phyloP scores from a whole-genome alignment of 805 yeast species.

The Metschnikowia amazonensis region DNA sequence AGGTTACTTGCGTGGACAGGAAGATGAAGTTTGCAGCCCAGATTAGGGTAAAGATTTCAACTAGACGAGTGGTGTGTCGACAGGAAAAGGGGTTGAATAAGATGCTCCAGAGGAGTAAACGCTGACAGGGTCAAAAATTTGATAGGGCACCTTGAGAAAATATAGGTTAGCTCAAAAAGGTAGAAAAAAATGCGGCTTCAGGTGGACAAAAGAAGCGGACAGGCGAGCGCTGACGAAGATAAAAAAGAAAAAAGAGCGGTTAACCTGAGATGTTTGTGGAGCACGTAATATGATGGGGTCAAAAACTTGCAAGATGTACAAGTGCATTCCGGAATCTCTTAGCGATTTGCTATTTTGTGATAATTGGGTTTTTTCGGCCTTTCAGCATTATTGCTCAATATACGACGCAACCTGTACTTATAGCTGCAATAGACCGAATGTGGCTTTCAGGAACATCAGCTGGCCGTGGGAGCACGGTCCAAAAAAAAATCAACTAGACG shows the following conservation, averaged over 20 bases:
- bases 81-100: neutral
- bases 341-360: neutral
- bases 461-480: neutral
- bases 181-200: conserved; percentile 4
- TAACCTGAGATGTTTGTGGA: neutral
- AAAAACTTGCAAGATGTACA: too few species aligned
- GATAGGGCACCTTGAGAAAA: conserved; percentile 3
- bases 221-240: conserved; percentile 1
- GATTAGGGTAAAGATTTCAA: neutral
- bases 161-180: conserved; percentile 5
- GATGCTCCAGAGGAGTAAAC: neutral
- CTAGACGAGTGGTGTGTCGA: neutral
- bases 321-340: neutral
- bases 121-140: neutral
- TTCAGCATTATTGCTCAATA: neutral
- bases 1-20: neutral
- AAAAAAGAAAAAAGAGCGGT: neutral
- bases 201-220: conserved; percentile 5
- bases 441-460: neutral
- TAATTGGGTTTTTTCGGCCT: neutral
- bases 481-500: neutral
- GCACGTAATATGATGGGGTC: neutral
- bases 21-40: neutral
- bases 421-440: neutral
- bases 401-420: conserved; percentile 4